A percentile compares a stretch with the other conserved stretches of the same genome.
These are phyloP conservation scores for Jatropha podagrica DNA, from an alignment of 441 rosid genomes.

Conservation along the genomic window DNA sequence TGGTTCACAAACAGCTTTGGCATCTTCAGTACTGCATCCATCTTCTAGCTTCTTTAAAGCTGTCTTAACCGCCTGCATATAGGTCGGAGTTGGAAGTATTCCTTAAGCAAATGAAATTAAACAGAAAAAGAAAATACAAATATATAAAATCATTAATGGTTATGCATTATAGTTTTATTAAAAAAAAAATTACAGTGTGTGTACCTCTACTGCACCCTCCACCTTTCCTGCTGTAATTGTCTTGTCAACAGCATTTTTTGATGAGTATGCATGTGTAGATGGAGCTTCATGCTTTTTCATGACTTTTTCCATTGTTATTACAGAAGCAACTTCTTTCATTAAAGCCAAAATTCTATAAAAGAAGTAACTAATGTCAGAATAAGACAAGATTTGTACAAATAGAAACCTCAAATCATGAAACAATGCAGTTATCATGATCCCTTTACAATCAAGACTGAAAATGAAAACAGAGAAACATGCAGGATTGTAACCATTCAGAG, in stretches of 20 bases:
- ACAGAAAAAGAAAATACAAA: slow-evolving; percentile 1
- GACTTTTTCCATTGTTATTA: slow-evolving; percentile 54
- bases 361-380: slow-evolving; percentile 23
- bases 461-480: neutral
- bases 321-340: slow-evolving; percentile 55
- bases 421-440: neutral
- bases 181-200: slow-evolving; percentile 8
- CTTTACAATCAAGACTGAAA: neutral
- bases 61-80: slow-evolving; percentile 73
- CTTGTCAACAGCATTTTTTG: slow-evolving; percentile 56
- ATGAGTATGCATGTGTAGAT: slow-evolving; percentile 50
- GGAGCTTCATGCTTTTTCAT: slow-evolving; percentile 48
- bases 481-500: neutral
- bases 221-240: slow-evolving; percentile 77
- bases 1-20: slow-evolving; percentile 84
- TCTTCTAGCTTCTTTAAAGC: slow-evolving; percentile 72
- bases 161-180: slow-evolving; percentile 4
- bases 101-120: slow-evolving; percentile 10
- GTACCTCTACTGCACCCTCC: slow-evolving; percentile 80
- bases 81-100: slow-evolving; percentile 2
- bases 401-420: slow-evolving; percentile 12
- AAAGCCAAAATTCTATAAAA: slow-evolving; percentile 53
- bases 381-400: slow-evolving; percentile 3
- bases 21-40: slow-evolving; percentile 77
- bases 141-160: slow-evolving; percentile 7